These are phyloP conservation scores for Ogataea degrootiae DNA, from an alignment of 805 yeast genomes.

Conservation along the genomic window DNA sequence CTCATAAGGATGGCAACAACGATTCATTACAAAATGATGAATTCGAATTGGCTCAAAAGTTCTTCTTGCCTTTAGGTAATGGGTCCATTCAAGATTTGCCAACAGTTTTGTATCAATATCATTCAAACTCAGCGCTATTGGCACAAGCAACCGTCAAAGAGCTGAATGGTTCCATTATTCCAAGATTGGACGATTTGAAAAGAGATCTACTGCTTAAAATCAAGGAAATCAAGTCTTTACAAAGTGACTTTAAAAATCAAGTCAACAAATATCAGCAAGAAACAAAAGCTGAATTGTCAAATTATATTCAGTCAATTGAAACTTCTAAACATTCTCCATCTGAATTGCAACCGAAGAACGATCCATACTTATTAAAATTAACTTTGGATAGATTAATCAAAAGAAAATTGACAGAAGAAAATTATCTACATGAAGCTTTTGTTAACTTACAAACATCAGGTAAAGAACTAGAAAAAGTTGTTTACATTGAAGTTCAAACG, in stretches of 20 bases:
- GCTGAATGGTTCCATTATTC: conserved; percentile 55
- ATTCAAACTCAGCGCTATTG: conserved; percentile 52
- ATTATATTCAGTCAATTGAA: conserved; percentile 60
- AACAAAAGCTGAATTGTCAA: conserved; percentile 53
- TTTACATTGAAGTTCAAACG: conserved; percentile 80
- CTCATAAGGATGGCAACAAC: conserved; percentile 16
- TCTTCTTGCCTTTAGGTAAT: conserved; percentile 72
- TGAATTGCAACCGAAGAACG: conserved; percentile 50
- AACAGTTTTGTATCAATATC: conserved; percentile 49
- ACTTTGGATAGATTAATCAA: conserved; percentile 72
- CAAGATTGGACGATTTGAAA: conserved; percentile 61
- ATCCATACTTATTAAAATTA: conserved; percentile 76
- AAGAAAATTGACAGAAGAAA: conserved; percentile 77
- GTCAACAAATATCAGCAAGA: conserved; percentile 64
- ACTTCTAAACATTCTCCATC: conserved; percentile 47
- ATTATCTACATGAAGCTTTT: conserved; percentile 82
- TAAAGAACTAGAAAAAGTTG: conserved; percentile 81
- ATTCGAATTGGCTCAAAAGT: conserved; percentile 35
- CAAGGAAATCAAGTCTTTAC: conserved; percentile 76
- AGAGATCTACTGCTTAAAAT: conserved; percentile 79
- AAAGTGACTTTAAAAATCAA: conserved; percentile 78
- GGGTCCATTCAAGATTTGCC: conserved; percentile 85
- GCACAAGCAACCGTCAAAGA: conserved; percentile 59
- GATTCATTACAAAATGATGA: conserved; percentile 27
- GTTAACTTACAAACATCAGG: conserved; percentile 84